These are phyloP conservation scores for Arthrocladium fulminans DNA, from an alignment of 2,329 filamentous ascomycete genomes.

Conservation along the genomic window DNA sequence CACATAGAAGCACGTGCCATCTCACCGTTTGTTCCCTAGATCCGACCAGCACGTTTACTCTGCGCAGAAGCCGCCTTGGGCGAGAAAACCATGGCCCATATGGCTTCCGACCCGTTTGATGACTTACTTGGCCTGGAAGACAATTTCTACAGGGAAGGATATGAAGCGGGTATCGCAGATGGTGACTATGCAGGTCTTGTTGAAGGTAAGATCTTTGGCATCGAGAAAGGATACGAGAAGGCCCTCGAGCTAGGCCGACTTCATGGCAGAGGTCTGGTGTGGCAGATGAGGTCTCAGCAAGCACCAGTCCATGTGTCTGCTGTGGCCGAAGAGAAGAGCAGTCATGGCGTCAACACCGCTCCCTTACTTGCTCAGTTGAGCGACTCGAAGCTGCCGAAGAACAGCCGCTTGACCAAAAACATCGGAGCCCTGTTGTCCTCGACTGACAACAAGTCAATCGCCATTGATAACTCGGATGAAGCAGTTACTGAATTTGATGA, in stretches of 20 bases:
- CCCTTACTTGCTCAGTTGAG: neutral
- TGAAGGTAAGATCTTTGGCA: slow-evolving; percentile 82
- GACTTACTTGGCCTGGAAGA: slow-evolving; percentile 53
- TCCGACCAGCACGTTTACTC: no score
- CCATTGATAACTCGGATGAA: slow-evolving; percentile 76
- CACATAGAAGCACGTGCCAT: no score
- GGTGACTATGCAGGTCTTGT: slow-evolving; percentile 68
- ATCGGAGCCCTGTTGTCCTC: slow-evolving; percentile 65
- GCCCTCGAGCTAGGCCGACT: slow-evolving; percentile 71
- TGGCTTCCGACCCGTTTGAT: slow-evolving; percentile 46
- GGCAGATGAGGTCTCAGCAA: slow-evolving; percentile 59
- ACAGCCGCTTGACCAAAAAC: slow-evolving; percentile 65
- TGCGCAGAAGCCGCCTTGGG: no score
- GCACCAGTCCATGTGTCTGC: neutral
- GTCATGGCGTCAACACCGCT: slow-evolving; percentile 4
- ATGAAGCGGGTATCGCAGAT: slow-evolving; percentile 63
- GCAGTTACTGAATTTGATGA: slow-evolving; percentile 88
- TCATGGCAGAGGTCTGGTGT: slow-evolving; percentile 71
- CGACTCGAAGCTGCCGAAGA: slow-evolving; percentile 36
- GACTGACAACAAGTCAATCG: slow-evolving; percentile 67
- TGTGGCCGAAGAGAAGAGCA: neutral
- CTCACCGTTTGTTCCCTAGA: no score
- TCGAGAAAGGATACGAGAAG: slow-evolving; percentile 90
- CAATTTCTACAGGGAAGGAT: slow-evolving; percentile 74
- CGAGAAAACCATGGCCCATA: slow-evolving; percentile 13